A percentile compares a stretch with the other conserved stretches of the same genome.
Conservation (phyloP, 148 eudicot genomes). For the Vaccinium myrtillus region DNA sequence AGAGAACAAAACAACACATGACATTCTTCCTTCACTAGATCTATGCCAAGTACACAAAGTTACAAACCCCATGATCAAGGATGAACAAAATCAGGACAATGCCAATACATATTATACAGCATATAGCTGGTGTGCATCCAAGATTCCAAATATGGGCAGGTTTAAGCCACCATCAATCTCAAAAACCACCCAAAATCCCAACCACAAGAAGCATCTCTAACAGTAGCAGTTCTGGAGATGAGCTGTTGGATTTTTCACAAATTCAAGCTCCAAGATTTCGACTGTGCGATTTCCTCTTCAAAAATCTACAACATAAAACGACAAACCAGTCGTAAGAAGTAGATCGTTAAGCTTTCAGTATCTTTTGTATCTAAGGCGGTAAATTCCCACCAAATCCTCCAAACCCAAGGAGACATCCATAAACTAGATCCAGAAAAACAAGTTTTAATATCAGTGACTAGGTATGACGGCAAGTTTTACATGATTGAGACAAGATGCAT, state of each 20-base stretch:
- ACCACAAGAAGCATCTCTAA: slow-evolving; percentile 1
- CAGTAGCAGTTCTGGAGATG: not conserved
- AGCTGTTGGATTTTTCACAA: not conserved
- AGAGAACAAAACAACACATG: not conserved
- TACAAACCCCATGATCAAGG: not conserved
- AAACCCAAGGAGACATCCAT: not conserved
- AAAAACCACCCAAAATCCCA: not conserved
- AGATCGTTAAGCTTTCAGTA: not conserved
- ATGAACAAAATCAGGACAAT: not conserved
- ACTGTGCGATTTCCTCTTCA: not conserved
- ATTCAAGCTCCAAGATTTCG: not conserved
- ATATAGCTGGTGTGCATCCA: not conserved
- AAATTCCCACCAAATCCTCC: not conserved
- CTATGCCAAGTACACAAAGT: not conserved
- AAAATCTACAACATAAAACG: not conserved
- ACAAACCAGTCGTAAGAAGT: not conserved
- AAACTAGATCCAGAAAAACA: not conserved
- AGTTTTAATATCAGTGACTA: not conserved
- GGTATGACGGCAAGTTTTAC: not conserved
- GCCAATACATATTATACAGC: not conserved
- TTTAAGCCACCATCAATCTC: not conserved
- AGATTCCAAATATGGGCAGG: not conserved
- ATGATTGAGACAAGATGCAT: not conserved
- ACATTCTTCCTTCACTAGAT: not conserved
- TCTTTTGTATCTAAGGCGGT: not conserved